Base-by-base conservation (phyloP, 306 rosid genomes). In the Clitoria ternatea region DNA sequence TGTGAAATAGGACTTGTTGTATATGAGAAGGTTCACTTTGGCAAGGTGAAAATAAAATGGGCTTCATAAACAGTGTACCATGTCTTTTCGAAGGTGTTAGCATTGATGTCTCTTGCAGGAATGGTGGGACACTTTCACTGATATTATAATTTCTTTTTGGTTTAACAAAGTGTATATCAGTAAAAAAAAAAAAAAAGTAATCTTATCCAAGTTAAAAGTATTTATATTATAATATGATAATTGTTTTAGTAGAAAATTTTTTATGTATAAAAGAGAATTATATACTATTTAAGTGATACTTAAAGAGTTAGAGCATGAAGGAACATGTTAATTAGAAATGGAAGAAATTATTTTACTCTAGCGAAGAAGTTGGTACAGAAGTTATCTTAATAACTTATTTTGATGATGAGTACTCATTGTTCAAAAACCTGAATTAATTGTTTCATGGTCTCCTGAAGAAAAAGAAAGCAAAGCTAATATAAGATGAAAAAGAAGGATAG, bases 91-190 rank as follows among this genome's bases (percentile, higher is more conserved):
- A 70, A 61, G 70, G 40, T 33, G 47, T 45, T 63, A 61, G 69
- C 56, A 71, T 71, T 81, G 70, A 76, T 74, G 74, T 79, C 78
- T 76, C 66, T 81, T 40, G 75, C 76, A 56, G 22, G 17, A 72
- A 67, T 66, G 66, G 86, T 81, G 82, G 84, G 89, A n/a, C 68
- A 72, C 57, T 45, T 69, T 48, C 54, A 19, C 68, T 66, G 20
- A 72, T 71, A 71, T 42, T 18, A 57, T 65, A 63, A 57, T 82
- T 53, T n/a, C n/a, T n/a, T n/a, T n/a, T n/a, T n/a, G n/a, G n/a
- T n/a, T n/a, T n/a, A n/a, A n/a, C n/a, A n/a, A n/a, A n/a, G n/a
- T n/a, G n/a, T n/a, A n/a, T n/a, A n/a, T n/a, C 24, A 43, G 19
- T 50, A 18, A 70, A 64, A 20, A 60, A 12, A 52, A 44, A 56